These are phyloP conservation scores for Stagonosporopsis rhizophila DNA, from an alignment of 2,329 filamentous ascomycete genomes.

Conservation along the genomic window DNA sequence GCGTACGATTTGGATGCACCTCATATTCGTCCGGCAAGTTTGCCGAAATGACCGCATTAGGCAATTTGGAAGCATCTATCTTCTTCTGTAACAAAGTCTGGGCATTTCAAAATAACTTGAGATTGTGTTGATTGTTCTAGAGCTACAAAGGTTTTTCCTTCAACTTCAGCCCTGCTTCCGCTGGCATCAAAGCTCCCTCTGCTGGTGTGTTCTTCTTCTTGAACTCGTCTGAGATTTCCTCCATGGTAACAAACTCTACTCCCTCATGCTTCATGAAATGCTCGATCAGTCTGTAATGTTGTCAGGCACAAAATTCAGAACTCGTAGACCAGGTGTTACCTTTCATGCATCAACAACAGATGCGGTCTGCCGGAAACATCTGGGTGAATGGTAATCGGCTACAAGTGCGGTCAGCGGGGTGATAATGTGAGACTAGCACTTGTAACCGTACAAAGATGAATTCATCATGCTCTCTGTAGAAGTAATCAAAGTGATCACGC, in stretches of 20 bases:
- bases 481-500: constrained; percentile 73
- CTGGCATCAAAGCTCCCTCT: constrained; percentile 67
- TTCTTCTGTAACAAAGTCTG: not conserved
- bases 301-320: not conserved
- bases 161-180: constrained; percentile 61
- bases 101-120: not conserved
- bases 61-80: not conserved
- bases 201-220: constrained; percentile 68
- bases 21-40: not conserved
- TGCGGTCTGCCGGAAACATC: constrained; percentile 71
- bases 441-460: constrained; percentile 65
- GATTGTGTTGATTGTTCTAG: not conserved
- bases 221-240: constrained; percentile 74
- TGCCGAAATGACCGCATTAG: constrained; percentile 2
- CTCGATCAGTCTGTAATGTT: constrained; percentile 63
- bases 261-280: constrained; percentile 69
- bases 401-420: not conserved
- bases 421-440: constrained; percentile 53
- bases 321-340: constrained; percentile 47
- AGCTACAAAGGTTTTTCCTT: constrained; percentile 33
- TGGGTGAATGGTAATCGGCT: constrained; percentile 76
- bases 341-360: constrained; percentile 74
- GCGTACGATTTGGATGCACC: not conserved
- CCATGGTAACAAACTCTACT: constrained; percentile 73
- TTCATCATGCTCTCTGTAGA: constrained; percentile 77